These are phyloP conservation scores for Dactylorhiza incarnata DNA, from an alignment of 106 monocot genomes.

Conservation along the genomic window DNA sequence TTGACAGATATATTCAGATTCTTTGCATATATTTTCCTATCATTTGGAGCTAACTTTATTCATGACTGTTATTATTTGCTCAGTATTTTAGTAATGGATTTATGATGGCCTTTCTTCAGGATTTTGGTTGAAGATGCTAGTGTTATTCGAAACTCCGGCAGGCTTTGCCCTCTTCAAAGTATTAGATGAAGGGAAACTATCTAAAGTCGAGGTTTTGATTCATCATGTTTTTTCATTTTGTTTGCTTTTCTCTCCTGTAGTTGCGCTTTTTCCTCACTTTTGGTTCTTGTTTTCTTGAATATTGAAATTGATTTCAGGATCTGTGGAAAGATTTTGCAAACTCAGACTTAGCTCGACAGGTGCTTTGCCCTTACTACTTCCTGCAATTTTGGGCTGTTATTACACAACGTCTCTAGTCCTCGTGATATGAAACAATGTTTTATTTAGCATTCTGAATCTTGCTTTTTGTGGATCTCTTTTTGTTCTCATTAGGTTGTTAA, in stretches of 20 bases:
- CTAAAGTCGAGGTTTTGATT: conserved; percentile 17
- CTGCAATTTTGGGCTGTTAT: background rate
- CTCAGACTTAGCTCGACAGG: conserved; percentile 71
- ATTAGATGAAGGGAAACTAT: conserved; percentile 25
- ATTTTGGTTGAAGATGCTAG: conserved; percentile 8
- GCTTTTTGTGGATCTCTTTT: conserved; percentile 1
- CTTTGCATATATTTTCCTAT: background rate
- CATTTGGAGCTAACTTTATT: no score
- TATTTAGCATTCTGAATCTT: background rate
- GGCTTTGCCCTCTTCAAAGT: conserved; percentile 30
- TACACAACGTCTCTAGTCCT: background rate
- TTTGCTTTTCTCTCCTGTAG: background rate
- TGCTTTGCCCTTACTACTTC: conserved; percentile 1
- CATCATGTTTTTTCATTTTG: background rate
- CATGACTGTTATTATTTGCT: no score
- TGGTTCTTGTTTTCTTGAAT: background rate
- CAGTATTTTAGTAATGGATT: no score
- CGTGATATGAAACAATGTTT: background rate
- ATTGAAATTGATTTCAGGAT: conserved; percentile 38
- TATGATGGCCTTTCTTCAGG: background rate
- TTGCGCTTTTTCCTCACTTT: background rate
- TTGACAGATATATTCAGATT: background rate
- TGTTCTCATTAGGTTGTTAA: conserved; percentile 51
- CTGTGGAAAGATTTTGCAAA: conserved; percentile 66
- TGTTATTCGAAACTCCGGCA: conserved; percentile 25